Conservation (phyloP, 163 green algal genomes). For the Prototheca stagnorum region DNA sequence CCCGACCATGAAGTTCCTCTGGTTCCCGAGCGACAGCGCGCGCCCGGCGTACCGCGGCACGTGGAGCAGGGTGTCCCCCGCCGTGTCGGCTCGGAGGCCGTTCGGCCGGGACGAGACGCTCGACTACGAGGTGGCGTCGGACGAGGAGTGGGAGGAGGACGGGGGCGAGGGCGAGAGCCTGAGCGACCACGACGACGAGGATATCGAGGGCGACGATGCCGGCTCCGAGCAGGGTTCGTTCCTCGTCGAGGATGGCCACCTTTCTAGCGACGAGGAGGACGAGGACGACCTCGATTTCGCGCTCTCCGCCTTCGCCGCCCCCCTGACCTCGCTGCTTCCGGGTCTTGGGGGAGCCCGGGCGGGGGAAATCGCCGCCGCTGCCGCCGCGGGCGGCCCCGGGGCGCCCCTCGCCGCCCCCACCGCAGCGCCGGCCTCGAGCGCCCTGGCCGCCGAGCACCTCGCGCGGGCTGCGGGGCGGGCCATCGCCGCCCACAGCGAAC, state of each 20-base stretch:
- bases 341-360: background rate
- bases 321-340: background rate
- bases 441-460: too few relatives aligned
- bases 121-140: constrained; percentile 22
- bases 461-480: too few relatives aligned
- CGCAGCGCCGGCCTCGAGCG: background rate
- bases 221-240: constrained; percentile 12
- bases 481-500: too few relatives aligned
- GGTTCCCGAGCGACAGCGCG: constrained; percentile 11
- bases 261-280: constrained; percentile 19
- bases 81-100: constrained; percentile 5
- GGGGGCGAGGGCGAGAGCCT: background rate
- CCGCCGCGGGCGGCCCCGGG: background rate
- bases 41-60: constrained; percentile 19
- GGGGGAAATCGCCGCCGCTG: background rate
- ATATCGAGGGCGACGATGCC: constrained; percentile 5
- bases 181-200: constrained; percentile 4
- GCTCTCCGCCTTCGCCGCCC: background rate
- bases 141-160: constrained; percentile 22
- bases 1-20: constrained; percentile 19
- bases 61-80: background rate
- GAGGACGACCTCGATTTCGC: constrained; percentile 6
- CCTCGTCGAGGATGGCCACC: constrained; percentile 15
- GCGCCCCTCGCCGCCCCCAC: background rate
- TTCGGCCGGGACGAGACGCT: constrained; percentile 9